Evolutionary conservation across 2,329 filamentous ascomycete species (phyloP).

Genomic region (Fusarium algeriense): DNA sequence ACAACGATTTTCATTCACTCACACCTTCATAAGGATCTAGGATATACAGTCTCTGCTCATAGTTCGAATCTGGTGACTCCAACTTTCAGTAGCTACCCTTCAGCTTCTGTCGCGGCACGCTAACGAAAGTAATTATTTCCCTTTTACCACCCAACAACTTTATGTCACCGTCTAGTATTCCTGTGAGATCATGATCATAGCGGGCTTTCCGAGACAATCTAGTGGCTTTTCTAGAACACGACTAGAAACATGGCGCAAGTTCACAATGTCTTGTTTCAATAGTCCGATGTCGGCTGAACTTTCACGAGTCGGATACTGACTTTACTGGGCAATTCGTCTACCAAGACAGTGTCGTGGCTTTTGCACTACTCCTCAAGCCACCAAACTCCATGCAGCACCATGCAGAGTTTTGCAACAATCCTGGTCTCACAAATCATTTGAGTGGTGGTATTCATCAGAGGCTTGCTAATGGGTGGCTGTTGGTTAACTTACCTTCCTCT

Average conservation of each 20-base stretch:
- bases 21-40: not conserved
- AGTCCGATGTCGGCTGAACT: not conserved
- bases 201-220: not conserved
- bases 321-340: not conserved
- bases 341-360: conserved; percentile 19
- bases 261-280: not conserved
- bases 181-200: not conserved
- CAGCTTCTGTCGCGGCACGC: not conserved
- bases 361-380: conserved; percentile 8
- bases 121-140: not conserved
- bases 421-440: conserved; percentile 20
- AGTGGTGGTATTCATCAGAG: not conserved
- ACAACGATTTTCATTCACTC: not conserved
- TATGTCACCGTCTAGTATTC: not conserved
- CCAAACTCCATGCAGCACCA: conserved; percentile 3
- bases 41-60: not conserved
- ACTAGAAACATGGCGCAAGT: conserved; percentile 31
- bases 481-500: conserved; percentile 35
- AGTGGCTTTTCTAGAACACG: conserved; percentile 27
- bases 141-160: not conserved
- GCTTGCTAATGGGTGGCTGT: conserved; percentile 6
- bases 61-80: not conserved
- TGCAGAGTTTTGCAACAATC: conserved; percentile 1
- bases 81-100: not conserved
- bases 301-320: conserved; percentile 10